Base-by-base conservation (phyloP, 768 basidiomycete genomes). In the Glaciozyma martinii region DNA sequence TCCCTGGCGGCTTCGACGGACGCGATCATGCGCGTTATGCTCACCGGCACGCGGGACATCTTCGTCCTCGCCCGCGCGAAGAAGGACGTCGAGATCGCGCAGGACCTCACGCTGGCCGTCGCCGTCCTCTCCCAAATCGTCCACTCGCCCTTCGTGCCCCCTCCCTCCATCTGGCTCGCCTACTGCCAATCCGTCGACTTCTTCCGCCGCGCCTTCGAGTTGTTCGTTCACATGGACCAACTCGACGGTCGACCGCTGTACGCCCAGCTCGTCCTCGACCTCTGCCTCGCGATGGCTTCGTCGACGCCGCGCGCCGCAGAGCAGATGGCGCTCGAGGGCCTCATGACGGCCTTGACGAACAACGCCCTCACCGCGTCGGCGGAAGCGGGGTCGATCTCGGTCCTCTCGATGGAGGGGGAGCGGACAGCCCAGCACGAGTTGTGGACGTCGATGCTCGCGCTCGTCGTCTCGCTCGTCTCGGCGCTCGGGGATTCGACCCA, bases 51-150 rank as follows among this genome's bases (percentile, higher is more conserved):
- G 2, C 78, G 88, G 13, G 80, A 79, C 21, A 80, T 90, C 43
- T 82, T 87, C 47, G 80, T 91, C 64, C 71, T 76, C 44, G 68
- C 42, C 77, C 83, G 53, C 71, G 80, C 43, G 82, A 86, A 74
- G 66, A 83, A 62, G 56, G 86, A 88, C 53, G 78, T 68, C 40
- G 73, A 72, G n/a, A 27, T 89, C 9, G 89, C 91, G 75, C 79
- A 82, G 25, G 89, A 94, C 67, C 83, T 92, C 81, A 85, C 89
- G 67, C 79, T 90, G 16, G 78, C 90, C 18, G 84, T 90, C 7
- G 82, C 87, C 10, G 85, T 88, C n/a, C 89, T 92, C 67, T 84
- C 89, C 68, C 87, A 89, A 72, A 86, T 86, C 74, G 88, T 83
- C 10, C 81, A 83, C 13, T 78, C 80, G 3, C 86, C 88, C 61